A percentile compares a stretch with the other conserved stretches of the same genome.
Conservation (phyloP, 495 filamentous ascomycete species). For the Pseudotulostoma volvatum region DNA sequence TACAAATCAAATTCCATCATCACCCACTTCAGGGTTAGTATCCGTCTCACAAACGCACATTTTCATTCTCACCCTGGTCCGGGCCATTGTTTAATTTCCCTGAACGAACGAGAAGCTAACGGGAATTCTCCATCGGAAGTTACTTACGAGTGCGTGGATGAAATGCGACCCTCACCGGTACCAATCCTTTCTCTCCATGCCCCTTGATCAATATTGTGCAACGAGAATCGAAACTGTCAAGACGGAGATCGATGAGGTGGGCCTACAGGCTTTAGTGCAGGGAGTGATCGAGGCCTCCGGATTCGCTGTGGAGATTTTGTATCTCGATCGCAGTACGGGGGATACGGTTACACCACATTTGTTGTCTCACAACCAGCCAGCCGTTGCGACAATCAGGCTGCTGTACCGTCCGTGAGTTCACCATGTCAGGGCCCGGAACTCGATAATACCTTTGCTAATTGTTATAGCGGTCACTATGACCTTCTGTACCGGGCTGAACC, state of each 20-base stretch:
- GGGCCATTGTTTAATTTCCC: no score
- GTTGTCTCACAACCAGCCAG: constrained; percentile 37
- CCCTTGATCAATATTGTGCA: constrained; percentile 54
- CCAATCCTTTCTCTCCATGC: constrained; percentile 47
- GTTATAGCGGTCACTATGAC: constrained; percentile 72
- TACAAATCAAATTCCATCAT: constrained; percentile 55
- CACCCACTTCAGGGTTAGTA: constrained; percentile 46
- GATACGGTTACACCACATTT: constrained; percentile 62
- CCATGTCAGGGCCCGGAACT: not conserved
- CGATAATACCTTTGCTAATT: no score
- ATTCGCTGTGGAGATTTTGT: constrained; percentile 72
- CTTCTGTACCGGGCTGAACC: constrained; percentile 63
- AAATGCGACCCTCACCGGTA: constrained; percentile 54
- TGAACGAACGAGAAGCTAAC: no score
- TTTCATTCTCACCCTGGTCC: not conserved
- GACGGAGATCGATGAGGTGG: constrained; percentile 79
- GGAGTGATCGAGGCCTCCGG: constrained; percentile 58
- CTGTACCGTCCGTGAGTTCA: constrained; percentile 53
- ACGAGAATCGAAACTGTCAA: constrained; percentile 54
- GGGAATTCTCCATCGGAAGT: constrained; percentile 25
- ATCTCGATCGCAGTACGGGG: constrained; percentile 77
- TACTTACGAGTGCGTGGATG: constrained; percentile 79
- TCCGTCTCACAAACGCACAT: not conserved
- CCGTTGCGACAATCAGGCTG: constrained; percentile 42
- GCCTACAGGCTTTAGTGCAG: constrained; percentile 59